Evolutionary conservation across 176 grass and related monocot species (phyloP), one percentile per base, ranked within the genome.

Genomic region (Juncus inflexus): DNA sequence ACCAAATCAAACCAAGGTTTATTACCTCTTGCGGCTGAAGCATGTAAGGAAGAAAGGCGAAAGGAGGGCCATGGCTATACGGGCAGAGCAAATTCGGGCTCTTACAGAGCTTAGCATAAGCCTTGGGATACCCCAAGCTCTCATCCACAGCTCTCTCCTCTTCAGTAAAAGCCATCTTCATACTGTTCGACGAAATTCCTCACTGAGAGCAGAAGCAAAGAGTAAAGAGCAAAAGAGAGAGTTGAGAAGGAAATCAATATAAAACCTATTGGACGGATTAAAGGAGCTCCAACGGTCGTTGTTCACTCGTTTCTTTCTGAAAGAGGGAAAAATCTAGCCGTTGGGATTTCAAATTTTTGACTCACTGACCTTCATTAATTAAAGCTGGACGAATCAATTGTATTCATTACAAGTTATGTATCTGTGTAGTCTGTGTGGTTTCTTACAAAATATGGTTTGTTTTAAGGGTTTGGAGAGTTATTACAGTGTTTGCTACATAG

Each of bases 21-120:
- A 28, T 1, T 28, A 91, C 92, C 88, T 99, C 94, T 78, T 99
- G 83, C 0, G 94, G 94, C 61, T 86, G 80, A 55, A 99, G 80
- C 67, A 74, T 74, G 66, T 90, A 90, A 51, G 94, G 94, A 62
- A 92, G 60, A 76, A 92, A 99, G 39, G 72, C 69, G n/a, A 77
- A 78, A 6, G 94, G 94, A 13, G 94, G 94, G 56, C 88, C 94
- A 51, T 86, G 75, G n/a, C 7, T 47, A 52, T 92, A 86, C 11
- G 85, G 83, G 19, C n/a, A 40, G 12, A 78, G 81, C 62, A 78
- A 52, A 35, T 12, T 78, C 3, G 37, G 60, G 50, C 60, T 78
- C 63, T 74, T 77, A 76, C 88, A 90, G 60, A 99, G 85, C 75
- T 83, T 80, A 13, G 85, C 85, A 69, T 99, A 90, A 51, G 94